Base-by-base conservation (phyloP, 192 early-diverging fungal genomes). In the Neocallimastix lanati region DNA sequence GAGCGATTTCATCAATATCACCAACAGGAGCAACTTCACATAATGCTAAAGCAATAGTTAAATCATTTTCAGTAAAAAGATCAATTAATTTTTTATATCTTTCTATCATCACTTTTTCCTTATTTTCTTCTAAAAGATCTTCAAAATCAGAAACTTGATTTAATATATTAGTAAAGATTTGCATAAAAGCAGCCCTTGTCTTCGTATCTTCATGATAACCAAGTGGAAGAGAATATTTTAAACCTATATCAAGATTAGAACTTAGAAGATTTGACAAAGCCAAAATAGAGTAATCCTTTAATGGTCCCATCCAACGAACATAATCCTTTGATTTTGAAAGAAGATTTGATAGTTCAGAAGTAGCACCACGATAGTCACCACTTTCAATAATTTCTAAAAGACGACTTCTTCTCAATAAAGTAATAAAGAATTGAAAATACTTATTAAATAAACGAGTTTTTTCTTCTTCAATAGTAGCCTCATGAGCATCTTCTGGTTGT, bases 161-260 rank as follows among this genome's bases (percentile, higher is more conserved):
- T 76, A 99, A 84, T 77, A 98, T 92, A 79, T 96, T 94, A 29
- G 95, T 96, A 58, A 99, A 85, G 33, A 99, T 95, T 77, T 95
- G 91, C 83, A 95, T 95, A 81, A 98, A 99, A 28, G 95, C 89
- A 1, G 93, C 92, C 27, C 97, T 88, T 78, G 93, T 94, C 81
- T 92, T 90, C 21, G 91, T 88, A 83, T 98, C 95, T 83, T 95
- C 95, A 83, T 97, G 93, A 80, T 96, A 98, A 18, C 91, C 93
- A 87, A 96, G 92, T 0, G 93, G 88, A 28, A 99, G 83, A 76
- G 94, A 95, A 83, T 92, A 94, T 85, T 94, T 91, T 79, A 99
- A 85, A 29, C 94, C 96, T 76, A 94, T 90, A 82, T 97, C 96
- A 77, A 98, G 89, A 84, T 99, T 99, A 11, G 94, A 93, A 14